These are phyloP conservation scores for Calocybe gangraenosa DNA, from an alignment of 768 basidiomycete species.

Conservation along the genomic window DNA sequence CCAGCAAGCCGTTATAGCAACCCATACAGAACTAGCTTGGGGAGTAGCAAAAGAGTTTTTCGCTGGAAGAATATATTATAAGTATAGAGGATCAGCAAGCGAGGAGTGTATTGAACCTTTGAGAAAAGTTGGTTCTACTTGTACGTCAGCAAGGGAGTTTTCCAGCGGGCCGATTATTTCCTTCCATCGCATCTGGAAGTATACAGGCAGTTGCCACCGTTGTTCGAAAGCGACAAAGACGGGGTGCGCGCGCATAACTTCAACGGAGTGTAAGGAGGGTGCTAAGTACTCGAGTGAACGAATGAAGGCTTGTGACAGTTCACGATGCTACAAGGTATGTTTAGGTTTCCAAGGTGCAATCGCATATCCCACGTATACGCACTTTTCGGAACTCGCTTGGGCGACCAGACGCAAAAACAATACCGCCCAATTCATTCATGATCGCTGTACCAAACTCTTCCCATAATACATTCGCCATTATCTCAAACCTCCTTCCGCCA, in stretches of 20 bases:
- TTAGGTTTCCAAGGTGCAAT: no score
- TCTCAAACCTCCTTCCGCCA: slow-evolving; percentile 57
- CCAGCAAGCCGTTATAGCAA: slow-evolving; percentile 80
- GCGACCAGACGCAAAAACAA: slow-evolving; percentile 88
- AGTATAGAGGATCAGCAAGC: background rate
- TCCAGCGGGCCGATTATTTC: slow-evolving; percentile 82
- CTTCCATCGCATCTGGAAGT: slow-evolving; percentile 97
- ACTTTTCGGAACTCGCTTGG: slow-evolving; percentile 91
- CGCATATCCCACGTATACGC: no score
- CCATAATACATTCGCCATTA: slow-evolving; percentile 89
- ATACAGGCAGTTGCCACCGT: slow-evolving; percentile 95
- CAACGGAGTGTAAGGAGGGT: slow-evolving; percentile 67
- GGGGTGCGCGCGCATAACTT: slow-evolving; percentile 68
- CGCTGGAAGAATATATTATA: slow-evolving; percentile 16
- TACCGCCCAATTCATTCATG: slow-evolving; percentile 76
- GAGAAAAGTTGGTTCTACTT: slow-evolving; percentile 35
- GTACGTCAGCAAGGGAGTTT: slow-evolving; percentile 45
- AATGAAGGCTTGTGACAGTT: slow-evolving; percentile 79
- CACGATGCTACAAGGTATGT: slow-evolving; percentile 60
- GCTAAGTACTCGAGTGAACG: slow-evolving; percentile 78
- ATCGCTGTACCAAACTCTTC: slow-evolving; percentile 77
- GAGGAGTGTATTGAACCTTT: slow-evolving; percentile 32
- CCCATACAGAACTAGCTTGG: slow-evolving; percentile 68
- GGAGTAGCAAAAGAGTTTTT: slow-evolving; percentile 44
- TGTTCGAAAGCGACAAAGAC: slow-evolving; percentile 70